phyloP scores from a whole-genome alignment of 345 rosid genomes.

The Geranium rotundifolium region DNA sequence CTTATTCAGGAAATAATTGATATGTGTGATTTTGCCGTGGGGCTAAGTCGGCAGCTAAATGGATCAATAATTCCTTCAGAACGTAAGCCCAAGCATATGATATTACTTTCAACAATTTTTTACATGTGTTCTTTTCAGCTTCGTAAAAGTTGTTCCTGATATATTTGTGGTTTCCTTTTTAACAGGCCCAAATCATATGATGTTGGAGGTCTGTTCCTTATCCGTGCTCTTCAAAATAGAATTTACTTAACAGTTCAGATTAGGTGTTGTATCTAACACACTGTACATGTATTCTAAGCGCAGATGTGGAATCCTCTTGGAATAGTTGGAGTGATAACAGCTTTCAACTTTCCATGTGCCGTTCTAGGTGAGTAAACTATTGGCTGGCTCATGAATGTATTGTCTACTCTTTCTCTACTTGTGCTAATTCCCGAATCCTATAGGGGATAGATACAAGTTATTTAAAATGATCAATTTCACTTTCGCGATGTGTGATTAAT shows the following conservation, averaged over 20 bases:
- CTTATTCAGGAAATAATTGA: slow-evolving; percentile 83
- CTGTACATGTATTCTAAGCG: slow-evolving; percentile 8
- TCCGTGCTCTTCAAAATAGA: slow-evolving; percentile 7
- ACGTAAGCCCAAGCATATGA: slow-evolving; percentile 46
- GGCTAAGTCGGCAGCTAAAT: slow-evolving; percentile 90
- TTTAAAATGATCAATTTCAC: background rate
- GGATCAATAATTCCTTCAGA: slow-evolving; percentile 92
- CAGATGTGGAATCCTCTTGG: slow-evolving; percentile 99
- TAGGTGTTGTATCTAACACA: slow-evolving; percentile 10
- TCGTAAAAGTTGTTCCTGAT: background rate
- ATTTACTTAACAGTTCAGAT: slow-evolving; percentile 1
- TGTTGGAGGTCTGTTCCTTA: slow-evolving; percentile 65
- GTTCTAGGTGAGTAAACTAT: slow-evolving; percentile 67
- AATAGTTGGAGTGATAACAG: slow-evolving; percentile 92
- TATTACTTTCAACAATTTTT: background rate
- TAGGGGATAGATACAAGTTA: too few relatives aligned
- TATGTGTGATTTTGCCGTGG: slow-evolving; percentile 97
- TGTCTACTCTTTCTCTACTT: too few relatives aligned
- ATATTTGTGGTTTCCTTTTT: slow-evolving; percentile 11
- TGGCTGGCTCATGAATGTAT: too few relatives aligned
- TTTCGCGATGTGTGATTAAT: background rate
- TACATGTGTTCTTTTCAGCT: background rate
- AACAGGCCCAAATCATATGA: slow-evolving; percentile 92
- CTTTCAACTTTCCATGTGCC: slow-evolving; percentile 94
- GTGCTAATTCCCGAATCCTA: too few relatives aligned